Percentiles rank a stretch among this genome's conserved stretches.
Conservation (phyloP, 169 alveolate species). For the Cystoisospora suis region DNA sequence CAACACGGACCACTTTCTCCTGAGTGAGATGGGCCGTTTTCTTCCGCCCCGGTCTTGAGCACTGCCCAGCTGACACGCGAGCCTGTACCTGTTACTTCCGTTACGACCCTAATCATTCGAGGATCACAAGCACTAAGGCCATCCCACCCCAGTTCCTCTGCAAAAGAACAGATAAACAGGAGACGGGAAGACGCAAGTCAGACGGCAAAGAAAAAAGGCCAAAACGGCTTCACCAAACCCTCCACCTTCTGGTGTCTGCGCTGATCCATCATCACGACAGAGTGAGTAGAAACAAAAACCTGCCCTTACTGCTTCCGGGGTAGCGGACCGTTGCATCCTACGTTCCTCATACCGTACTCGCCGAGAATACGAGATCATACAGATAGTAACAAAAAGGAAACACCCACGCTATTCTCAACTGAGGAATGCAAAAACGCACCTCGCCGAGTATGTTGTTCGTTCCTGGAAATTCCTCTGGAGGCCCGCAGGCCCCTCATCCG, state of each 20-base stretch:
- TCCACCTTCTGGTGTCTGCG: conserved; percentile 1
- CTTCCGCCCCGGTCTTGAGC: conserved; percentile 10
- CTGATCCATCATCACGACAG: not conserved
- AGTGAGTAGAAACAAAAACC: not conserved
- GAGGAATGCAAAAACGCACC: no score
- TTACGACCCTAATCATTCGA: not conserved
- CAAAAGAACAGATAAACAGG: not conserved
- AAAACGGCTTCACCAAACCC: no score
- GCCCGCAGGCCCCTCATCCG: no score
- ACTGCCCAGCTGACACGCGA: not conserved
- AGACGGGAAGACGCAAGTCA: not conserved
- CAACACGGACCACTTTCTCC: no score
- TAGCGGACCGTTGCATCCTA: not conserved
- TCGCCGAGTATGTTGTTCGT: no score
- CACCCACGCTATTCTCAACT: no score
- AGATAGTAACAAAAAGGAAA: no score
- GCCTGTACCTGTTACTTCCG: conserved; percentile 19
- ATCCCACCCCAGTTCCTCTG: conserved; percentile 19
- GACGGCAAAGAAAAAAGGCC: not conserved
- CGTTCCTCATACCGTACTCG: no score
- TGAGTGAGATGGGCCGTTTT: no score
- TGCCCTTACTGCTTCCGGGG: not conserved
- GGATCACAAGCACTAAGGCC: not conserved
- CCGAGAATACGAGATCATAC: no score
- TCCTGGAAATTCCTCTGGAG: no score